These are phyloP conservation scores for Digitaria exilis DNA, from an alignment of 202 grass and related monocot species.

Conservation along the genomic window DNA sequence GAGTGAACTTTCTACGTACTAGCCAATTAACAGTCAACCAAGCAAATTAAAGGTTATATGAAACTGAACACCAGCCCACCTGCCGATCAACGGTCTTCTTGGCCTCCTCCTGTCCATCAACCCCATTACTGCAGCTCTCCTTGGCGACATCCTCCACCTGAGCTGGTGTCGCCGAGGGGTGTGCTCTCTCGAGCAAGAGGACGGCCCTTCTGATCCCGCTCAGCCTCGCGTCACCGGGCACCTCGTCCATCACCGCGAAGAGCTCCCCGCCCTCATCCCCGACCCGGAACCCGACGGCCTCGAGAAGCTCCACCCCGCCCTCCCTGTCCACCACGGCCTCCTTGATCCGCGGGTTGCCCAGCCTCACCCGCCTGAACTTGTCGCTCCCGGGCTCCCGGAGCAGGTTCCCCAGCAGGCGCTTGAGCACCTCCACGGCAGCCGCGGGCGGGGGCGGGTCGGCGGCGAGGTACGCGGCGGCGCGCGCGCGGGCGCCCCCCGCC, in stretches of 20 bases:
- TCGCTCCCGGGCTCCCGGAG: conserved; percentile 66
- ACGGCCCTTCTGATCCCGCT: conserved; percentile 54
- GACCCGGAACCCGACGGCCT: conserved; percentile 69
- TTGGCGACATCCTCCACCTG: conserved; percentile 35
- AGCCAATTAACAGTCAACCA: not conserved
- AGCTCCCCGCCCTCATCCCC: conserved; percentile 68
- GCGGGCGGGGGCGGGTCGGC: conserved; percentile 47
- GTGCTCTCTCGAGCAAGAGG: conserved; percentile 61
- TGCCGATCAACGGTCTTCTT: conserved; percentile 68
- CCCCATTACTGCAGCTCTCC: conserved; percentile 21
- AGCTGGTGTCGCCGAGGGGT: conserved; percentile 13
- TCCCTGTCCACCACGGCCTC: conserved; percentile 69
- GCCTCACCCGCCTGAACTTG: conserved; percentile 76
- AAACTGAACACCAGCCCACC: conserved; percentile 41
- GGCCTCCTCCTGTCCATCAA: conserved; percentile 12
- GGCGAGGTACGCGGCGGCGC: conserved; percentile 65
- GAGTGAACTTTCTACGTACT: not conserved
- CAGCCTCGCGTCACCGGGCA: conserved; percentile 50
- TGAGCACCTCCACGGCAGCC: conserved; percentile 62
- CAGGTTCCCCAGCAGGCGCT: conserved; percentile 73
- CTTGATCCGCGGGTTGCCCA: conserved; percentile 91
- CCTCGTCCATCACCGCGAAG: conserved; percentile 71
- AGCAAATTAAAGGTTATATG: not conserved
- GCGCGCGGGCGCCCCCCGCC: conserved; percentile 35
- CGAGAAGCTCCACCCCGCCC: conserved; percentile 74